Conservation (phyloP, 1,139 yeast genomes). For the Yamadazyma epiphylla region DNA sequence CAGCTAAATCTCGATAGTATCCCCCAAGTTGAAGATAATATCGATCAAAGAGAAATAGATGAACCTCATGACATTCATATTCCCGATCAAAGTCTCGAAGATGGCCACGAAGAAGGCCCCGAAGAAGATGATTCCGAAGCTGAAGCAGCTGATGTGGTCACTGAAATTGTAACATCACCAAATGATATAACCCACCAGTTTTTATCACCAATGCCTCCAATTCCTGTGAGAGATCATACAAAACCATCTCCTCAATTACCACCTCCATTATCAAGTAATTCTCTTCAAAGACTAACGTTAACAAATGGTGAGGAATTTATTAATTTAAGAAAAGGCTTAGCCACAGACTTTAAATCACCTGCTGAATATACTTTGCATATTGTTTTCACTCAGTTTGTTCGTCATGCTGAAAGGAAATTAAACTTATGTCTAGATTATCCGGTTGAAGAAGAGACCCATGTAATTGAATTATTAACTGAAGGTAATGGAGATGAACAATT, state of each 20-base stretch:
- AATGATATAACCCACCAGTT: slow-evolving; percentile 6
- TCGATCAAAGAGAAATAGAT: slow-evolving; percentile 3
- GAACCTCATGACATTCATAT: not conserved
- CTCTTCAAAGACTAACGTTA: slow-evolving; percentile 21
- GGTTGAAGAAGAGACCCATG: slow-evolving; percentile 71
- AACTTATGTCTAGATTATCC: slow-evolving; percentile 71
- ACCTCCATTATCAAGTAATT: slow-evolving; percentile 21
- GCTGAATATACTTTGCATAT: slow-evolving; percentile 94
- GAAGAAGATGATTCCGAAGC: slow-evolving; percentile 1
- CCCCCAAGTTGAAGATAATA: slow-evolving; percentile 8
- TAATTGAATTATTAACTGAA: slow-evolving; percentile 75
- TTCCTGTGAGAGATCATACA: slow-evolving; percentile 14
- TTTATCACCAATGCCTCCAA: slow-evolving; percentile 21
- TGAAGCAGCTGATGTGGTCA: slow-evolving; percentile 5
- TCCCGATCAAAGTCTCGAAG: not conserved
- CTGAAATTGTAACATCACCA: slow-evolving; percentile 9
- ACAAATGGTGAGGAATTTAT: slow-evolving; percentile 34
- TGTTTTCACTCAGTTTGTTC: slow-evolving; percentile 89
- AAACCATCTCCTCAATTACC: slow-evolving; percentile 35
- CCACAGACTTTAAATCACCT: slow-evolving; percentile 71
- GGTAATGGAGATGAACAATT: slow-evolving; percentile 77
- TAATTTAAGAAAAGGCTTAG: slow-evolving; percentile 42
- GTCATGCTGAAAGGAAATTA: slow-evolving; percentile 85
- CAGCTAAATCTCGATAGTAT: slow-evolving; percentile 5
- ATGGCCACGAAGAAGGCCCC: slow-evolving; percentile 1